phyloP scores from a whole-genome alignment of 192 early-diverging fungal genomes.

The Obelidium mucronatum region DNA sequence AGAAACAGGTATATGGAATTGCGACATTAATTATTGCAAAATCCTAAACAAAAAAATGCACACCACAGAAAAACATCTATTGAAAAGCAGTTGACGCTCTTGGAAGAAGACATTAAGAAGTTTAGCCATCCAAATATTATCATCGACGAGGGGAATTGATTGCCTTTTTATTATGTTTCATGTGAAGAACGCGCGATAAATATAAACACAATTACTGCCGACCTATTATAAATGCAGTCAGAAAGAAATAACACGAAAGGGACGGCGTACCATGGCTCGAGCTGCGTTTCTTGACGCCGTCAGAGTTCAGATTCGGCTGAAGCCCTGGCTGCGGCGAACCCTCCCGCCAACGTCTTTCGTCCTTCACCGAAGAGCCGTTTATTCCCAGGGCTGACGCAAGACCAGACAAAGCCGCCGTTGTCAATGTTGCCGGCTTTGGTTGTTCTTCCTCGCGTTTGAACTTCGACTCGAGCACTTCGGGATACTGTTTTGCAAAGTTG shows the following conservation, averaged over 20 bases:
- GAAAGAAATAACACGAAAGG: too few species aligned
- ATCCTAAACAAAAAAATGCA: background rate
- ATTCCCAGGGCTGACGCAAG: conserved; percentile 22
- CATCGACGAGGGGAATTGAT: conserved; percentile 36
- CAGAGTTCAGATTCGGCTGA: background rate
- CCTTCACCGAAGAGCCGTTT: background rate
- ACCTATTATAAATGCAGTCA: too few species aligned
- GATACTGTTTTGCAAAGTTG: conserved; percentile 10
- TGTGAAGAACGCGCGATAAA: background rate
- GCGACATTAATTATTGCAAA: background rate
- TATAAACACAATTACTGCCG: background rate
- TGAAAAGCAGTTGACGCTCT: conserved; percentile 45
- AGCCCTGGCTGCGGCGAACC: background rate
- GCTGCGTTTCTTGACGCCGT: conserved; percentile 18
- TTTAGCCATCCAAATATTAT: conserved; percentile 50
- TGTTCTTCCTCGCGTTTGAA: background rate
- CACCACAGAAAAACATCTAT: conserved; percentile 44
- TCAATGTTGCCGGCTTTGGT: background rate
- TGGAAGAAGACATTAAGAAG: conserved; percentile 49
- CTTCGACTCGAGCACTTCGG: background rate
- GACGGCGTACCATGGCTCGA: conserved; percentile 16
- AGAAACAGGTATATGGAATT: conserved; percentile 49
- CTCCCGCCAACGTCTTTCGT: conserved; percentile 1
- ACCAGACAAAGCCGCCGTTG: conserved; percentile 24
- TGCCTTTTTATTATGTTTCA: too few species aligned